Evolutionary conservation across 257 asterid species (phyloP).

Genomic region (Nicotiana noctiflora): DNA sequence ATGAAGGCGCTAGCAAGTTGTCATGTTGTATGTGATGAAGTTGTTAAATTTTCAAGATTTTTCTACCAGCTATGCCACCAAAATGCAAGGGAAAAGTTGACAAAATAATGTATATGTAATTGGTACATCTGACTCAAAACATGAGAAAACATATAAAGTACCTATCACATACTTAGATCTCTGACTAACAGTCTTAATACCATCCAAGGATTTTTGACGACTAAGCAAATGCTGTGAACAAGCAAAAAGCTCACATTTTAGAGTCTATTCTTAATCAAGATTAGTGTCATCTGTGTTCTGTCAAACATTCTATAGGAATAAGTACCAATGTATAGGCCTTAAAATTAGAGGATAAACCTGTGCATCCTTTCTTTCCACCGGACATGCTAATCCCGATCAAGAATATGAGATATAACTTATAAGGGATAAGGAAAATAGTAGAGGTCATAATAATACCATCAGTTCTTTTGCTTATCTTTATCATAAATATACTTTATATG

Average conservation of each 20-base stretch:
- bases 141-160: neutral
- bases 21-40: neutral
- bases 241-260: neutral
- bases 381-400: too few species aligned
- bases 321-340: too few species aligned
- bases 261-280: neutral
- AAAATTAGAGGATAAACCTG: too few species aligned
- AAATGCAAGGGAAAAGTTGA: neutral
- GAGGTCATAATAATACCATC: too few species aligned
- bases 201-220: neutral
- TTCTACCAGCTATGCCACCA: neutral
- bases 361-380: too few species aligned
- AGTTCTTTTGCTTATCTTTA: too few species aligned
- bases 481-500: too few species aligned
- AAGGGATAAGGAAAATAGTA: too few species aligned
- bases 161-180: neutral
- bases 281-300: neutral
- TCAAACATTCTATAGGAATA: too few species aligned
- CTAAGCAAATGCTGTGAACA: neutral
- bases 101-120: neutral
- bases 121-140: neutral
- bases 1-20: neutral
- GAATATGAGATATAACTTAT: too few species aligned
- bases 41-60: neutral
- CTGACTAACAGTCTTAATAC: neutral